A percentile compares a stretch with the other conserved stretches of the same genome.
phyloP scores from a whole-genome alignment of 1,139 yeast species.

The Geotrichum europaeum region DNA sequence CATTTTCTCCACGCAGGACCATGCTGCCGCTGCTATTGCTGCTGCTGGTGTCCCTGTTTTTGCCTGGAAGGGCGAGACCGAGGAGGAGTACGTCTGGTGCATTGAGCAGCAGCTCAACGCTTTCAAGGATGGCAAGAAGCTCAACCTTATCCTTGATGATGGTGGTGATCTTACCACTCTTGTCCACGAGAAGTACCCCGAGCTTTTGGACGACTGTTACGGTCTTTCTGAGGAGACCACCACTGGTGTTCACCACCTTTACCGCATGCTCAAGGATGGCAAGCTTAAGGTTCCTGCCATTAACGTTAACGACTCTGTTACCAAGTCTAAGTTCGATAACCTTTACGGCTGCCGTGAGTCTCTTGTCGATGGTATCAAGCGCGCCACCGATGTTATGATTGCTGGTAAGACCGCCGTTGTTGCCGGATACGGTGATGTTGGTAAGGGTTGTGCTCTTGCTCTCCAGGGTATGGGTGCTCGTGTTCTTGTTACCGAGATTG shows the following conservation, averaged over 20 bases:
- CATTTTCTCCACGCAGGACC: conserved; percentile 99
- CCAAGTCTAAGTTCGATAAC: conserved; percentile 99
- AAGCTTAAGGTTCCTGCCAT: conserved; percentile 97
- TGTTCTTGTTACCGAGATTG: conserved; percentile 95
- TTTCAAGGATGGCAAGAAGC: conserved; percentile 93
- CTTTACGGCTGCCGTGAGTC: conserved; percentile 99
- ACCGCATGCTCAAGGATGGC: conserved; percentile 90
- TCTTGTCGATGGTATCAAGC: conserved; percentile 96
- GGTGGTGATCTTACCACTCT: conserved; percentile 99
- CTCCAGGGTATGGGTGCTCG: conserved; percentile 99
- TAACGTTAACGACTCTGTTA: conserved; percentile 98
- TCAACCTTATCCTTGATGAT: conserved; percentile 96
- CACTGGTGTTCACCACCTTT: conserved; percentile 99
- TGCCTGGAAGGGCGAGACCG: conserved; percentile 99
- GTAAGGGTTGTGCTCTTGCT: conserved; percentile 99
- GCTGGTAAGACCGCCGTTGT: conserved; percentile 99
- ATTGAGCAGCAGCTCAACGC: conserved; percentile 98
- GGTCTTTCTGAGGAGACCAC: conserved; percentile 99
- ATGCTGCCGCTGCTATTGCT: conserved; percentile 99
- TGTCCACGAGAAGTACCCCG: conserved; percentile 98
- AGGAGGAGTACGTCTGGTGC: conserved; percentile 99
- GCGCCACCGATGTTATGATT: conserved; percentile 99
- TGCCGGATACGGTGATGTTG: conserved; percentile 99
- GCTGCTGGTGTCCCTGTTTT: conserved; percentile 99
- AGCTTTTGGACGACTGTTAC: conserved; percentile 89